Evolutionary conservation across 495 filamentous ascomycete species (phyloP).

Genomic region (Peziza echinospora): DNA sequence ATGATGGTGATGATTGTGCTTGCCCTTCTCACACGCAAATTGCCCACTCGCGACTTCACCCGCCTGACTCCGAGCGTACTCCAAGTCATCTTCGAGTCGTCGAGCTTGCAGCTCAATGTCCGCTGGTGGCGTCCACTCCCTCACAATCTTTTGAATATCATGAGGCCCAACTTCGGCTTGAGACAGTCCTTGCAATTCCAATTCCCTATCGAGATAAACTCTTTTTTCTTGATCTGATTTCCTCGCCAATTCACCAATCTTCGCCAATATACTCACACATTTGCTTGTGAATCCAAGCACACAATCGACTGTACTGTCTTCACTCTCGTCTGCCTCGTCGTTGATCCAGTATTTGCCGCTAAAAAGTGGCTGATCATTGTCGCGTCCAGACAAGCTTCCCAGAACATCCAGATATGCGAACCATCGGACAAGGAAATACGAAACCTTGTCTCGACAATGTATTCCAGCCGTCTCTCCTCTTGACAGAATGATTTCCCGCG

Average conservation of each 20-base stretch:
- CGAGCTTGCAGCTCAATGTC: slow-evolving; percentile 33
- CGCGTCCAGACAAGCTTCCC: slow-evolving; percentile 50
- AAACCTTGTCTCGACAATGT: slow-evolving; percentile 39
- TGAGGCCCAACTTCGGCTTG: slow-evolving; percentile 27
- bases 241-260: slow-evolving; percentile 49
- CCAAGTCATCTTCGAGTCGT: slow-evolving; percentile 32
- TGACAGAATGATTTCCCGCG: slow-evolving; percentile 51
- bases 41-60: background rate
- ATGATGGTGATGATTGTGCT: slow-evolving; percentile 10
- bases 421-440: slow-evolving; percentile 68
- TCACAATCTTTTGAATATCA: slow-evolving; percentile 16
- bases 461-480: slow-evolving; percentile 38
- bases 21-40: background rate
- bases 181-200: background rate
- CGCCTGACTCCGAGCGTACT: slow-evolving; percentile 24
- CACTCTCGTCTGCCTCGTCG: slow-evolving; percentile 28
- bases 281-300: slow-evolving; percentile 55
- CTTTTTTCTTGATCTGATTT: slow-evolving; percentile 36
- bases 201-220: background rate
- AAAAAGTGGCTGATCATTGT: slow-evolving; percentile 23
- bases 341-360: slow-evolving; percentile 31
- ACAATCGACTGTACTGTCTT: slow-evolving; percentile 51
- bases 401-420: slow-evolving; percentile 70
- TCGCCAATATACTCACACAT: slow-evolving; percentile 48
- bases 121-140: slow-evolving; percentile 37